Base-by-base conservation (phyloP, 768 basidiomycete species). In the Trametes cubensis region DNA sequence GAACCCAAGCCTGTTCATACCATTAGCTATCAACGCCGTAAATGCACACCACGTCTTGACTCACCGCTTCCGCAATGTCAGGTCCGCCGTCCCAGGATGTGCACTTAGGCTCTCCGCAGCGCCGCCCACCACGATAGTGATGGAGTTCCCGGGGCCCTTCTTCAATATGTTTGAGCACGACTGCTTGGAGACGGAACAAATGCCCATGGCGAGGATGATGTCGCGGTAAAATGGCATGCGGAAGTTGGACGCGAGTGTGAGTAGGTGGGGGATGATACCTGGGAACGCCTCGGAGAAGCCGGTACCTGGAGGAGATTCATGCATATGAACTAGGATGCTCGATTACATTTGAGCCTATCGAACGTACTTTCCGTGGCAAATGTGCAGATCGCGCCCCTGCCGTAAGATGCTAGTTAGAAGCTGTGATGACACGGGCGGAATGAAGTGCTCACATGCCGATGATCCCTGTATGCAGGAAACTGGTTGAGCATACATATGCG, bases 71-170 rank as follows among this genome's bases (percentile, higher is more conserved):
- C 86, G 79, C 63, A 94, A 73, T 8, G 93, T 92, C 71, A 94
- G 74, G 75, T 94, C 95, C 25, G 94, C 95, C 38, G 97, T 99
- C n/a, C 97, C 97, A 1, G 97, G 97, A 66, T 88, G 91, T 8
- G 97, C 97, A 67, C 87, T 89, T 69, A 99, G 75, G 73, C 90
- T 93, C 79, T 98, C 97, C 17, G 95, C 89, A 0, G 97, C 96
- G 23, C 97, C 97, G 0, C 97, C 97, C 1, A 99, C 89, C 4
- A 99, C 95, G 61, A 99, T 98, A 3, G 90, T 91, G 69, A 98
- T 94, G 0, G 94, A 86, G 21, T 76, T 72, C 58, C 74, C 69
- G 1, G 70, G 64, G 53, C 80, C 81, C 61, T 74, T 64, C 56
- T 70, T 70, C 20, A 99, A 79, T 61, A 98, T 96, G 74, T 94